Conservation (phyloP, 2,329 filamentous ascomycete genomes). For the Epichloe bromicola region DNA sequence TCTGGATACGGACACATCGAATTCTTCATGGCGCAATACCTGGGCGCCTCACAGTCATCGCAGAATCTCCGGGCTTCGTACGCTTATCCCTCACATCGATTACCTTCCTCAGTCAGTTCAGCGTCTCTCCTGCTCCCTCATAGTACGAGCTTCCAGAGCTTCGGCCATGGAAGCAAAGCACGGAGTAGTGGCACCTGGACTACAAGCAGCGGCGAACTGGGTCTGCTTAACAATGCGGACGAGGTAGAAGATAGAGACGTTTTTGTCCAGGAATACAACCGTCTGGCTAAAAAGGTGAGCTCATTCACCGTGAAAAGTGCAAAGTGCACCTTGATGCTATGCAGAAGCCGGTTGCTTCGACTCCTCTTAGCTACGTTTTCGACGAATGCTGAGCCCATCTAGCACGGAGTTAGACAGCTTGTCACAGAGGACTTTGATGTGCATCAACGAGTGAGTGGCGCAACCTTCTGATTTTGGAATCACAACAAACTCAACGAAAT, state of each 20-base stretch:
- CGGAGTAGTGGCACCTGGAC: slow-evolving; percentile 44
- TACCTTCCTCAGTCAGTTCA: slow-evolving; percentile 15
- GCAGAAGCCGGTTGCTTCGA: neutral
- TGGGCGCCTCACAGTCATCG: slow-evolving; percentile 7
- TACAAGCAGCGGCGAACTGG: slow-evolving; percentile 38
- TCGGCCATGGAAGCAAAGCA: slow-evolving; percentile 12
- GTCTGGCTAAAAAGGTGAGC: slow-evolving; percentile 42
- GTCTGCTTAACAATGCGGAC: slow-evolving; percentile 33
- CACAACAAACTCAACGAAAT: neutral
- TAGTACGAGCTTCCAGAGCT: slow-evolving; percentile 13
- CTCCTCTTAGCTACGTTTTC: neutral
- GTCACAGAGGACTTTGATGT: slow-evolving; percentile 22
- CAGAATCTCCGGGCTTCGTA: slow-evolving; percentile 10
- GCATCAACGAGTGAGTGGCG: slow-evolving; percentile 19
- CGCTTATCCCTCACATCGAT: slow-evolving; percentile 6
- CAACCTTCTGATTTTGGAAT: neutral
- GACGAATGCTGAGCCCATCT: neutral
- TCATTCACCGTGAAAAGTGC: neutral
- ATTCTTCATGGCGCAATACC: slow-evolving; percentile 14
- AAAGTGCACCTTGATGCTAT: neutral
- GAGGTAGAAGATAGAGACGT: slow-evolving; percentile 33
- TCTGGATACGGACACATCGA: neutral
- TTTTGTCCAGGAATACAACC: slow-evolving; percentile 47
- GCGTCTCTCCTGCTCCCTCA: slow-evolving; percentile 15
- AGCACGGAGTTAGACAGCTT: slow-evolving; percentile 40